These are phyloP conservation scores for Lachnellula arida DNA, from an alignment of 2,329 filamentous ascomycete genomes.

Conservation along the genomic window DNA sequence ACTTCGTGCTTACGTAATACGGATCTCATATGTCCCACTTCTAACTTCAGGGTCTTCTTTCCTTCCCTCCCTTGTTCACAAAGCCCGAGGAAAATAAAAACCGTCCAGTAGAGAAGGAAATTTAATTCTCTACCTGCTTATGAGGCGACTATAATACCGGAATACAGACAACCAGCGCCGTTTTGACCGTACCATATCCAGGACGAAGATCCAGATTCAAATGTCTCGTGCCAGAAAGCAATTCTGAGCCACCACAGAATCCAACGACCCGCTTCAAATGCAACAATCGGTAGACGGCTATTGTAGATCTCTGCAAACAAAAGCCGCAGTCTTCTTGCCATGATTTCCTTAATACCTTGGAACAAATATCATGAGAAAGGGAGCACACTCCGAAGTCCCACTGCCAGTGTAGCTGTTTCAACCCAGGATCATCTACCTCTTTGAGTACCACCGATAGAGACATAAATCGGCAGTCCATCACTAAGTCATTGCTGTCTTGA, in stretches of 20 bases:
- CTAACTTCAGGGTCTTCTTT: too few species aligned
- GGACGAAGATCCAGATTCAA: background rate
- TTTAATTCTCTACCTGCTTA: background rate
- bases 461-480: background rate
- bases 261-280: background rate
- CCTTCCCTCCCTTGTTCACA: too few species aligned
- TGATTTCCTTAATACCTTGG: background rate
- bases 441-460: background rate
- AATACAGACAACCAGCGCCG: background rate
- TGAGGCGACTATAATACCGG: background rate
- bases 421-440: background rate
- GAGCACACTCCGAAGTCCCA: background rate
- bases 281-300: background rate
- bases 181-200: background rate
- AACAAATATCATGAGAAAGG: background rate
- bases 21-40: too few species aligned
- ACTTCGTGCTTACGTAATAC: too few species aligned
- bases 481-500: constrained; percentile 15
- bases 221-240: background rate
- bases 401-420: background rate
- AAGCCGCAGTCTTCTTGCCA: background rate
- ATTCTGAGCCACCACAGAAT: background rate
- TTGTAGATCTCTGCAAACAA: background rate
- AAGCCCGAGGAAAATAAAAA: too few species aligned
- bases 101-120: too few species aligned